Base-by-base conservation (phyloP, 2,329 filamentous ascomycete genomes). In the Aspergillus hiratsukae region DNA sequence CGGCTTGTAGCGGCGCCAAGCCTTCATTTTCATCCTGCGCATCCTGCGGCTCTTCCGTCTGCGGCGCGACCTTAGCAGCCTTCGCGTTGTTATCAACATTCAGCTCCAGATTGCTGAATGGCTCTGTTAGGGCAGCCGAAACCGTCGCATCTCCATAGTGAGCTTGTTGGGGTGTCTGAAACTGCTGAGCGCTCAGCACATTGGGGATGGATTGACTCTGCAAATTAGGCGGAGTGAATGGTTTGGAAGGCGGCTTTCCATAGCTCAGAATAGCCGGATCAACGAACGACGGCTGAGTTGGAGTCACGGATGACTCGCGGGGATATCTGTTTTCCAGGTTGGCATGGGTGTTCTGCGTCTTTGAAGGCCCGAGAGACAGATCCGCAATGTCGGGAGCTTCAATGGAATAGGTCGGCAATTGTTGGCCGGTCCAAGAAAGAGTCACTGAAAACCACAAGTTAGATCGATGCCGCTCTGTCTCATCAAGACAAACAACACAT, bases 241-340 rank as follows among this genome's bases (percentile, higher is more conserved):
- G 56, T 49, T 54, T 50, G 51, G 59, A 49, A 37, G 67, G 57
- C 10, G 70, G 67, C 58, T 71, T 74, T 9, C 76, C 72, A 69
- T 90, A 83, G 68, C 89, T 91, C 48, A 95, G 70, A 54, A 95
- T 95, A 3, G 90, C 90, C 10, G 90, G 90, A 65, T 95, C 90
- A n/a, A 87, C 81, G 66, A 94, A 91, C 0, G 78, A 66, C 29
- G 78, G 69, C 35, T 66, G 67, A n/a, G 64, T 58, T 31, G 66
- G 76, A 64, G 60, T 76, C 71, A 52, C 64, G 57, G 48, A 25
- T 29, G 61, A 52, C 37, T 57, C 51, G 14, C 56, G 57, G 49
- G 52, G 8, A 21, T 56, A 54, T 51, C 62, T 55, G 41, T 56
- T 56, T 53, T 58, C 56, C 55, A 67, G 59, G 14, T 53, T 52